Base-by-base conservation (phyloP, 805 yeast species). In the Monosporozyma yasuniensis region DNA sequence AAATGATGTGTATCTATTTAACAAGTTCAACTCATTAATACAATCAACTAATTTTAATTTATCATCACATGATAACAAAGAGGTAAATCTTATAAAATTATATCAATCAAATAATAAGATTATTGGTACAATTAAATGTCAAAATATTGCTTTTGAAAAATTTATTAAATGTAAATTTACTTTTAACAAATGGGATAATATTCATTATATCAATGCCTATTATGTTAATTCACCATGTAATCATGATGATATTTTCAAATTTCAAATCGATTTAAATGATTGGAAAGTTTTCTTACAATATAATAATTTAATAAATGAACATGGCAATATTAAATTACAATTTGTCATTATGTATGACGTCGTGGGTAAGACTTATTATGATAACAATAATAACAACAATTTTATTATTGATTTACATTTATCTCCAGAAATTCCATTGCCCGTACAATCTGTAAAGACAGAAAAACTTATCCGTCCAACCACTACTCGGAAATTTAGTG, bases 331-430 rank as follows among this genome's bases (percentile, higher is more conserved):
- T 14, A 23, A 12, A 2, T 2, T 25, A 12, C 6, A 42, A 42
- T 25, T 25, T 16, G 34, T 42, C n/a, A 4, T 27, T 11, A 42
- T 25, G 18, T 25, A 25, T 27, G 66, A 66, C 49, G 61, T 64
- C 49, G 68, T 63, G 4, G 61, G 61, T 44, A 56, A 62, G 46
- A 64, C 67, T 1, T 67, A 59, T 48, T 67, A 67, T 51, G 71
- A 67, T 50, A 67, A 67, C 50, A 67, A 67, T 46, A 61, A 64
- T 44, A 61, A 64, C 49, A 54, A 63, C n/a, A 67, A 67, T 51
- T 67, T 62, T 47, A 56, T 57, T 28, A 50, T 65, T 18, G 43
- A 52, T 11, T 39, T 54, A 19, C 35, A 32, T 12, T 3, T 32
- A 12, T 8, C 34, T 12, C 34, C 34, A 3, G n/a, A n/a, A n/a